Base-by-base conservation (phyloP, 1,139 yeast species). In the Suhomyces taliae region DNA sequence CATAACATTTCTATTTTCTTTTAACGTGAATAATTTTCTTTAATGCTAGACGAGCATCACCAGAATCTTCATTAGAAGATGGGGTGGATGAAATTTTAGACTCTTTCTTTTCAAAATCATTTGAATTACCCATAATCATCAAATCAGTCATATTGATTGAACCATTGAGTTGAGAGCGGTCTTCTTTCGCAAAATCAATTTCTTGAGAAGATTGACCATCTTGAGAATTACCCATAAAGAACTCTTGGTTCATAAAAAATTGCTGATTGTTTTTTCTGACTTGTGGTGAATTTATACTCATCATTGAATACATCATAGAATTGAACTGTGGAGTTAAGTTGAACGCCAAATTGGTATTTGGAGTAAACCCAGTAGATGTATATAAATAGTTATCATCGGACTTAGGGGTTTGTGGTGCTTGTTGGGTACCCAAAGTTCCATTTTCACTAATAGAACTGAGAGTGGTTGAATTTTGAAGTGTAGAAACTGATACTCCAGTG, bases 321-420 rank as follows among this genome's bases (percentile, higher is more conserved):
- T 71, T 73, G 60, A 74, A 70, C 50, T 70, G 77, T 3, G 79
- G 78, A 11, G 78, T 74, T 51, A 72, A 65, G 53, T 70, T 72
- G 54, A 65, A 67, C 10, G 63, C 57, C 45, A 60, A 50, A 43
- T 51, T 49, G 40, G 56, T 48, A 40, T 54, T 57, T 5, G 77
- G 77, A 4, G 77, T 72, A 36, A 69, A 59, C 1, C 76, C 75
- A 10, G 66, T 65, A 19, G 64, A 55, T 15, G 66, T 54, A 43
- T 62, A 60, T 37, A 62, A 50, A 46, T 62, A 69, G 53, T 64
- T 64, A 15, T 71, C 75, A 46, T 65, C 70, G 36, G 51, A 54
- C 49, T 65, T 66, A 6, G 78, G 77, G 8, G 78, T 72, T 48
- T 67, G 73, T 2, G 77, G 77, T 37, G 58, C 31, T 19, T 31